These are phyloP conservation scores for Ceraceosorus bombacis DNA, from an alignment of 1,284 basidiomycete species.

Conservation along the genomic window DNA sequence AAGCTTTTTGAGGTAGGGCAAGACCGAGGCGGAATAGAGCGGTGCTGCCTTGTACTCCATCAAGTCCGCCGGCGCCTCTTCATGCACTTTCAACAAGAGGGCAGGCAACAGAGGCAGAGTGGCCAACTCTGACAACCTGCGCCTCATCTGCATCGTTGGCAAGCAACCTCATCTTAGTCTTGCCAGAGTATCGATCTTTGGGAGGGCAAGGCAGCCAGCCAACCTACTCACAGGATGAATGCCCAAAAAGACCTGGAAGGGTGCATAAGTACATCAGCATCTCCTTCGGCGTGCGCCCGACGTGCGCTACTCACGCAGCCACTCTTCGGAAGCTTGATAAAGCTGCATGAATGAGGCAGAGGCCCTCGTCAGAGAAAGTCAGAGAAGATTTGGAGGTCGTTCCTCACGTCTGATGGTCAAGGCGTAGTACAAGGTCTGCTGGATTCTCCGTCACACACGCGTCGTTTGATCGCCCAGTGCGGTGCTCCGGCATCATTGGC, in stretches of 20 bases:
- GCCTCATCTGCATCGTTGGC: slow-evolving; percentile 32
- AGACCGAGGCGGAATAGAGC: slow-evolving; percentile 46
- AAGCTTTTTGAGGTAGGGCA: slow-evolving; percentile 50
- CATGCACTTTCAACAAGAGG: slow-evolving; percentile 50
- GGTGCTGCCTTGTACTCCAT: slow-evolving; percentile 51
- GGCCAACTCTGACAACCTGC: slow-evolving; percentile 48
- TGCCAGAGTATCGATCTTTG: too few relatives aligned
- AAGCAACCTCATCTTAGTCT: too few relatives aligned
- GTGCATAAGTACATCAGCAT: too few relatives aligned
- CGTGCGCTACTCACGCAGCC: slow-evolving; percentile 33
- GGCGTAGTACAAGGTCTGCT: slow-evolving; percentile 27
- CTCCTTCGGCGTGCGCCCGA: too few relatives aligned
- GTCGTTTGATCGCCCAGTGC: slow-evolving; percentile 8
- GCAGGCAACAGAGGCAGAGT: slow-evolving; percentile 50
- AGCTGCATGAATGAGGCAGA: too few relatives aligned
- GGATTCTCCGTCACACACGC: slow-evolving; percentile 15
- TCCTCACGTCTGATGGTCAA: slow-evolving; percentile 47
- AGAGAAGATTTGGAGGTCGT: too few relatives aligned
- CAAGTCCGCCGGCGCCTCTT: slow-evolving; percentile 44
- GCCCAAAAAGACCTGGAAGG: slow-evolving; percentile 44
- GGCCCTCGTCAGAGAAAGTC: too few relatives aligned
- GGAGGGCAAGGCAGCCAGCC: too few relatives aligned
- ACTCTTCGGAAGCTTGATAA: slow-evolving; percentile 51
- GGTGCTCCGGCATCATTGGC: slow-evolving; percentile 9
- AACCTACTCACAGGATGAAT: slow-evolving; percentile 45